A percentile compares a stretch with the other conserved stretches of the same genome.
Conservation (phyloP, 352 stramenopile species). For the Pythium sp. region DNA sequence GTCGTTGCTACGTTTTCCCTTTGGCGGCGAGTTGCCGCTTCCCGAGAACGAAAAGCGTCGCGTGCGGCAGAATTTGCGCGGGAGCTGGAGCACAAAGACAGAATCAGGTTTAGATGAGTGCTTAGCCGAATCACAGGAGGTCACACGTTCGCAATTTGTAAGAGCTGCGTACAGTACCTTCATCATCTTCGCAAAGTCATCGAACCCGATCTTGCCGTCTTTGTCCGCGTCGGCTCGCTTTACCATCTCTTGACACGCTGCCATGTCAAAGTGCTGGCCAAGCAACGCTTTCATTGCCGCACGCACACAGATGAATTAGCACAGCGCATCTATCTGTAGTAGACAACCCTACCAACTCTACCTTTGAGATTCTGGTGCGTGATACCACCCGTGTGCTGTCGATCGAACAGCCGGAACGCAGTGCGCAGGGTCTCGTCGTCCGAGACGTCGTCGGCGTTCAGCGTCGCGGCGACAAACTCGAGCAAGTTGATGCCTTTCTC, state of each 20-base stretch:
- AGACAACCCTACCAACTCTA: background rate
- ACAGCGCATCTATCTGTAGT: too few relatives aligned
- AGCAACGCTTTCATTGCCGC: constrained; percentile 27
- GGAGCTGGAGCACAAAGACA: constrained; percentile 6
- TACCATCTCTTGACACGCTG: constrained; percentile 64
- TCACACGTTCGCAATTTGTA: too few relatives aligned
- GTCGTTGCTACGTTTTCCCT: constrained; percentile 13
- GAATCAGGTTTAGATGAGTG: background rate
- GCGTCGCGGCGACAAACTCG: constrained; percentile 74
- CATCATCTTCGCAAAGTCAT: constrained; percentile 74
- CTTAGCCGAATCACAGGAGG: too few relatives aligned
- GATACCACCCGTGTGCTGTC: constrained; percentile 56
- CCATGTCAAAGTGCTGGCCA: constrained; percentile 55
- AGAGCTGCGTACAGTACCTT: constrained; percentile 20
- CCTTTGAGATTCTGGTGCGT: constrained; percentile 43
- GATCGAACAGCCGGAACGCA: constrained; percentile 65
- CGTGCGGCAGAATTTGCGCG: constrained; percentile 14
- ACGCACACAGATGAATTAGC: too few relatives aligned
- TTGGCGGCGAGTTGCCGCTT: background rate
- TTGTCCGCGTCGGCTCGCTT: constrained; percentile 55
- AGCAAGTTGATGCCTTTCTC: constrained; percentile 74
- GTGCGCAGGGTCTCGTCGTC: constrained; percentile 52
- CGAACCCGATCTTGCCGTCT: constrained; percentile 66
- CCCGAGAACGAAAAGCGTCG: constrained; percentile 4
- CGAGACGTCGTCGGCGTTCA: constrained; percentile 54